Evolutionary conservation across 2,329 filamentous ascomycete genomes (phyloP), one percentile per base, ranked within the genome.

Genomic region (Fusarium sp.): DNA sequence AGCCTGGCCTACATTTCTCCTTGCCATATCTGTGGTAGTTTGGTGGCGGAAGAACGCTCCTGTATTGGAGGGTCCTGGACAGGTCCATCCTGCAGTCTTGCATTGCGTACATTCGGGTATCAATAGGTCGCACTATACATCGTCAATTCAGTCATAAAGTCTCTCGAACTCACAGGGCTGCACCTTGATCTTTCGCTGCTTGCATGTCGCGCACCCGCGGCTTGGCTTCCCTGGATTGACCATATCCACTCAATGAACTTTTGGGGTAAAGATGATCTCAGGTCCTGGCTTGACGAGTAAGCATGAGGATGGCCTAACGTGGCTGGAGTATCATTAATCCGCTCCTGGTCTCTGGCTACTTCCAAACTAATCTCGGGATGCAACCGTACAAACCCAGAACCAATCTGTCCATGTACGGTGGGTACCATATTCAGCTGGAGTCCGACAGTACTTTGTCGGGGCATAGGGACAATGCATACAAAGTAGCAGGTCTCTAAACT

Each of bases 101-200:
- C 72, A 74, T 20, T 65, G 64, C 10, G 64, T 69, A 22, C 71
- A 74, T 45, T 61, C 30, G 3, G 72, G 72, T 7, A 40, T 49
- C 18, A 52, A 13, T 14, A 52, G 16, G n/a, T 74, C 71, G 14
- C 72, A 74, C 72, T 74, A 25, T 4, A 24, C 0, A 11, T 3
- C 7, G 16, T 61, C 13, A 34, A 22, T 18, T 12, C 6, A 6
- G 6, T 48, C 0, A 16, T 22, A 6, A 16, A 12, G 1, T 9
- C 14, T 7, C 1, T 3, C 10, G 6, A n/a, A 4, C 18, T 10
- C 11, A 4, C 3, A n/a, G 18, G 4, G 34, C 13, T 27, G 41
- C 30, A 72, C 72, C 60, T 72, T 74, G 6, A 72, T 63, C 24
- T 73, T 74, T 6, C 72, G 25, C 20, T 65, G 60, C 51, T 69